Conservation (phyloP, 805 yeast genomes). For the Sugiyamaella smithiae region DNA sequence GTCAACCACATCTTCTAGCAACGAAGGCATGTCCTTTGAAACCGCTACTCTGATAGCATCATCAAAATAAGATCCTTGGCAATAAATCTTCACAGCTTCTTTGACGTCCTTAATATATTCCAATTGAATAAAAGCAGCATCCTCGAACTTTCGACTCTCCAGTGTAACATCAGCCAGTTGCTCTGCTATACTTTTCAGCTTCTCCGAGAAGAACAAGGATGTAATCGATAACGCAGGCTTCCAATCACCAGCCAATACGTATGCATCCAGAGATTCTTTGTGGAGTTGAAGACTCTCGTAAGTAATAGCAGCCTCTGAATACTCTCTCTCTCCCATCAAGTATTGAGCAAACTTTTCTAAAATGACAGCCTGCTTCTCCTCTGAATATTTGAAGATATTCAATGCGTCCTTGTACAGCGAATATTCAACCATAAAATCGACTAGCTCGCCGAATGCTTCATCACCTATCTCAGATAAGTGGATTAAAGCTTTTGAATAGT, state of each 20-base stretch:
- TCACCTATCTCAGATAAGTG: constrained; percentile 47
- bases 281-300: constrained; percentile 64
- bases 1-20: constrained; percentile 58
- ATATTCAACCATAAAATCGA: constrained; percentile 67
- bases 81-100: constrained; percentile 62
- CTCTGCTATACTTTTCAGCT: constrained; percentile 49
- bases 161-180: constrained; percentile 57
- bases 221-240: constrained; percentile 68
- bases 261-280: constrained; percentile 66
- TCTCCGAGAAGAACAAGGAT: constrained; percentile 35
- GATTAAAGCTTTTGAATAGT: constrained; percentile 62
- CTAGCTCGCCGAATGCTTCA: constrained; percentile 48
- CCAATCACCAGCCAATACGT: constrained; percentile 74
- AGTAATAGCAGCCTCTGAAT: constrained; percentile 72
- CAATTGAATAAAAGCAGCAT: constrained; percentile 75
- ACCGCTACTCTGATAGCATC: constrained; percentile 69
- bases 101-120: constrained; percentile 58
- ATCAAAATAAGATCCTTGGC: constrained; percentile 71
- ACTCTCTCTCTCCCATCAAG: constrained; percentile 54
- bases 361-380: constrained; percentile 51
- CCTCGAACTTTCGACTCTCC: constrained; percentile 66
- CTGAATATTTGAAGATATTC: constrained; percentile 55
- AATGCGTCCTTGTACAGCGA: constrained; percentile 69
- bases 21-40: constrained; percentile 28
- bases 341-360: constrained; percentile 60